Conservation (phyloP, 225 moss, liverwort and hornwort genomes). For the Polytrichum commune region DNA sequence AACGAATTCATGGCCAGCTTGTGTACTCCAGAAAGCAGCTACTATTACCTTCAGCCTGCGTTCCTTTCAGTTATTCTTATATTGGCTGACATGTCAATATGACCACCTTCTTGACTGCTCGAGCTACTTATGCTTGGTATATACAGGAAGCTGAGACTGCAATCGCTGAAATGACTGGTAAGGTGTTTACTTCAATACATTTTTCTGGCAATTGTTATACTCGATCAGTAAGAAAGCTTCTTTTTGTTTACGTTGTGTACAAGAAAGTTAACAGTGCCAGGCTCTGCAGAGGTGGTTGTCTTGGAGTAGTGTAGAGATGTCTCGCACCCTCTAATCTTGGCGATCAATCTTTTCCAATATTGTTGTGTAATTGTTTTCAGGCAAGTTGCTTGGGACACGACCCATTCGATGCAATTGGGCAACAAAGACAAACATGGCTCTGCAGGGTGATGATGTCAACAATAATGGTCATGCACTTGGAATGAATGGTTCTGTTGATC, state of each 20-base stretch:
- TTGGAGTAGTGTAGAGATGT: too few relatives aligned
- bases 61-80: conserved; percentile 11
- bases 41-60: conserved; percentile 6
- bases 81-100: background rate
- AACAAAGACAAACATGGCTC: conserved; percentile 63
- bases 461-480: conserved; percentile 43
- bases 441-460: conserved; percentile 56
- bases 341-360: background rate
- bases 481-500: conserved; percentile 55
- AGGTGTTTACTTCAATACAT: conserved; percentile 20
- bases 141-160: conserved; percentile 69
- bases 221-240: too few relatives aligned
- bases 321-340: background rate
- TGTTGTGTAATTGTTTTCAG: conserved; percentile 22
- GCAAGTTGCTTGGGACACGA: conserved; percentile 63
- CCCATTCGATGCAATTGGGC: conserved; percentile 74
- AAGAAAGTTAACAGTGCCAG: too few relatives aligned
- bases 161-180: conserved; percentile 65
- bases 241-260: too few relatives aligned
- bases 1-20: background rate
- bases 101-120: conserved; percentile 13
- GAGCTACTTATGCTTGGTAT: conserved; percentile 14
- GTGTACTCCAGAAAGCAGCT: background rate
- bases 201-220: too few relatives aligned
- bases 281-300: too few relatives aligned